phyloP scores from a whole-genome alignment of 2,329 filamentous ascomycete species.

The Cladosporium cucumerinum region DNA sequence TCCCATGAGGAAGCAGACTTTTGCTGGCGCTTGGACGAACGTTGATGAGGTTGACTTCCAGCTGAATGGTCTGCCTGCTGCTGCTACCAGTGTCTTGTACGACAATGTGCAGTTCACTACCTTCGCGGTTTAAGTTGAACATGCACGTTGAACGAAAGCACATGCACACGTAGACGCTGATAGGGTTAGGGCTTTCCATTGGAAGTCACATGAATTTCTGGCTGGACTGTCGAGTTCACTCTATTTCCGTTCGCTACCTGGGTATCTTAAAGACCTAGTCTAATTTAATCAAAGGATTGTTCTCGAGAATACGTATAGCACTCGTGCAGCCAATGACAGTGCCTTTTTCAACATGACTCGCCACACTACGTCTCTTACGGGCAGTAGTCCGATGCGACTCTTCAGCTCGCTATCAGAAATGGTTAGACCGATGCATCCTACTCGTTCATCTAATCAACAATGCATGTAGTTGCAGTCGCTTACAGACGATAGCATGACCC shows the following conservation, averaged over 20 bases:
- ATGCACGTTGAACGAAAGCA: not conserved
- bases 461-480: not conserved
- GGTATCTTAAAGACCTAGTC: not conserved
- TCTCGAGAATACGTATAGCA: not conserved
- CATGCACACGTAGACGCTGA: not conserved
- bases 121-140: not conserved
- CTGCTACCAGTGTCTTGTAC: constrained; percentile 3
- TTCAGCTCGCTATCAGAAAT: not conserved
- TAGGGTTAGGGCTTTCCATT: not conserved
- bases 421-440: not conserved
- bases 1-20: constrained; percentile 1
- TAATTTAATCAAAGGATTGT: not conserved
- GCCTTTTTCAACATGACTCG: not conserved
- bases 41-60: constrained; percentile 10
- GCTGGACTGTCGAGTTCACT: not conserved
- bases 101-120: constrained; percentile 9
- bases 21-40: not conserved
- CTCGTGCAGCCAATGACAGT: not conserved
- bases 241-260: not conserved
- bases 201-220: not conserved
- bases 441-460: not conserved
- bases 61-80: not conserved
- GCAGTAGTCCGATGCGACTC: not conserved
- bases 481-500: not conserved
- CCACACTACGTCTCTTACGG: not conserved